phyloP scores from a whole-genome alignment of 2,329 filamentous ascomycete genomes.

The Lachnellula occidentalis region DNA sequence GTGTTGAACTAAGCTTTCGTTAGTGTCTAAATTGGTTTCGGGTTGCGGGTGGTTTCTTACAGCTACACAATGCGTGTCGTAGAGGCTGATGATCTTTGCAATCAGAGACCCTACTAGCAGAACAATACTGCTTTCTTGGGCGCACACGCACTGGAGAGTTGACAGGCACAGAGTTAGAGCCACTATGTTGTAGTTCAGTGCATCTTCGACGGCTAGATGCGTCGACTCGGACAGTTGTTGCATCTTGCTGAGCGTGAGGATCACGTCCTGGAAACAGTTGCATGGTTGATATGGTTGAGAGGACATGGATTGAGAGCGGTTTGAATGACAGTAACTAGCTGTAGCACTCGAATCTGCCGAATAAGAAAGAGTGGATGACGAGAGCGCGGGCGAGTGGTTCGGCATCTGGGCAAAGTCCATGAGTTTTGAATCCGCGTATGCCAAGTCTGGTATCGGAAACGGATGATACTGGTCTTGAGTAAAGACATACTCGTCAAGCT shows the following conservation, averaged over 20 bases:
- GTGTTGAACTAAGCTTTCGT: neutral
- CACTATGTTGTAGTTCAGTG: conserved; percentile 1
- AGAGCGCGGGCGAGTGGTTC: neutral
- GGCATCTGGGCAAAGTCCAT: neutral
- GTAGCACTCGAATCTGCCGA: neutral
- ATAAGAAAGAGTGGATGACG: neutral
- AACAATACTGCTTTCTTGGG: neutral
- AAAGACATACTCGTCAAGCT: neutral
- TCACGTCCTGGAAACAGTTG: neutral
- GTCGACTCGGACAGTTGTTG: conserved; percentile 1
- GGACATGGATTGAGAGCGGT: neutral
- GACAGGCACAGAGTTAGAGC: neutral
- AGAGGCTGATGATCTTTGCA: conserved; percentile 3
- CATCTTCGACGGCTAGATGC: neutral
- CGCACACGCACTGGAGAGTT: neutral
- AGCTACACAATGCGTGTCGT: conserved; percentile 1
- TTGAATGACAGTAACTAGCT: neutral
- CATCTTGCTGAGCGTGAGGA: neutral
- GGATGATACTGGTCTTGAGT: neutral
- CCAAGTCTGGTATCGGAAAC: neutral
- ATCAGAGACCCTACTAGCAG: conserved; percentile 1
- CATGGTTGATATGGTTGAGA: neutral
- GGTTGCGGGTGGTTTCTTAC: neutral
- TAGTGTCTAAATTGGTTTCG: neutral
- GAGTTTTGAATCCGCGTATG: neutral